Base-by-base conservation (phyloP, 768 basidiomycete species). In the Leccinum ochraceum region DNA sequence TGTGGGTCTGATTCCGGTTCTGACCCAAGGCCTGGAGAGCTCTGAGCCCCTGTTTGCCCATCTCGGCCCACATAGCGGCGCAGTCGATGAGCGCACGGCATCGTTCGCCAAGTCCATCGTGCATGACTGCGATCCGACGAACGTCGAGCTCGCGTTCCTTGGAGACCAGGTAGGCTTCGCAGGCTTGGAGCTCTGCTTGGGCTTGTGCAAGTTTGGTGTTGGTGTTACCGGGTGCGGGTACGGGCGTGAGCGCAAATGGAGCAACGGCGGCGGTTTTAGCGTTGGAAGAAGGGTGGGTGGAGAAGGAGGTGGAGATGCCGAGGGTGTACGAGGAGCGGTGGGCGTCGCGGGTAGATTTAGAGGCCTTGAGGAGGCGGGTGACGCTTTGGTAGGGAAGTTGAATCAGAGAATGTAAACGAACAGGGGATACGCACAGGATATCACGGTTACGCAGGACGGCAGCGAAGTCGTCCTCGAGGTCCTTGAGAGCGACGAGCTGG, bases 301-400 rank as follows among this genome's bases (percentile, higher is more conserved):
- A 68, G 13, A 80, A 76, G 3, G 82, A 81, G 13, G 80, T 75
- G 0, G 85, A 82, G 6, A 73, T 70, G 30, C 77, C 67, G 39
- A 62, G 70, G 1, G 67, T 22, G 6, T 58, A 24, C 1, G 71
- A 80, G 58, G 54, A 82, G 39, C 42, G 78, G 50, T 69, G 57
- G 49, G 63, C 68, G 56, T 76, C 83, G 67, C 74, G 78, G 3
- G 75, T 71, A 1, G 79, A 76, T 65, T 88, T 90, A 24, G 90
- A 90, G 3, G 84, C 85, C 67, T 93, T 93, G 66, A 93, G 85
- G 53, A 93, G 81, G 11, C 91, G 83, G 3, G 87, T 91, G 22
- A 93, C 87, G 2, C 91, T 94, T 62, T 22, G 30, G 30, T 32
- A 32, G 30, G 30, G 30, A 32, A 32, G 30, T 32, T 32, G 30